Percentiles rank a stretch among this genome's conserved stretches.
Evolutionary conservation across 345 rosid genomes (phyloP).

Genomic region (Hibiscus mutabilis): DNA sequence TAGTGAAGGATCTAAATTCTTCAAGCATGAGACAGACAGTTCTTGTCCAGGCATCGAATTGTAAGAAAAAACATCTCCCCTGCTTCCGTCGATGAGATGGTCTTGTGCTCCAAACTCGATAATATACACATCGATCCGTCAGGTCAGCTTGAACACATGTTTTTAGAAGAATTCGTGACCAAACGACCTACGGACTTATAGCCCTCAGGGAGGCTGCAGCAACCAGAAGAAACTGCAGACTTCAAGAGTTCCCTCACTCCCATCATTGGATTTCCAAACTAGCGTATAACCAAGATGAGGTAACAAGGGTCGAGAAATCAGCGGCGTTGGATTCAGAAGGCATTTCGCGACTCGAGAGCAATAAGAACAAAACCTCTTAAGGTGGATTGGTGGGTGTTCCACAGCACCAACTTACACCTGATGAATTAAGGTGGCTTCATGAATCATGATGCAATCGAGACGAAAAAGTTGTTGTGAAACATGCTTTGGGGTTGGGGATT

Average conservation of each 20-base stretch:
- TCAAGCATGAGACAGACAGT: conserved; percentile 44
- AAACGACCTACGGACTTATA: conserved; percentile 58
- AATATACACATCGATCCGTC: conserved; percentile 53
- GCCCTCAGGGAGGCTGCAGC: too few relatives aligned
- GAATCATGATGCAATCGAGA: conserved; percentile 37
- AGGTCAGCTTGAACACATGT: too few relatives aligned
- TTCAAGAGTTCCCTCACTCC: conserved; percentile 41
- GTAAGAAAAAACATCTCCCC: conserved; percentile 73
- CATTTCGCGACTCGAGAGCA: too few relatives aligned
- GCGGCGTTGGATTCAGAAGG: too few relatives aligned
- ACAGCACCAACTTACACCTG: conserved; percentile 35
- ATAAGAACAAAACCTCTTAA: too few relatives aligned
- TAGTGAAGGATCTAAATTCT: conserved; percentile 43
- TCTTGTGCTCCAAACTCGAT: conserved; percentile 57
- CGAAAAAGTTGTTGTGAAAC: conserved; percentile 50
- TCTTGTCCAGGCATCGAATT: conserved; percentile 34
- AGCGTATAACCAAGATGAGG: too few relatives aligned
- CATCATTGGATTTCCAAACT: too few relatives aligned
- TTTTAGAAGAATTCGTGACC: conserved; percentile 46
- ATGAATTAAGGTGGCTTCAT: conserved; percentile 44
- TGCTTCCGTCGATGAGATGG: conserved; percentile 53
- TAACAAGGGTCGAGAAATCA: too few relatives aligned
- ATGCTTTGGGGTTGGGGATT: conserved; percentile 57
- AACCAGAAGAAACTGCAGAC: too few relatives aligned
- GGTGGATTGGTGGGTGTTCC: conserved; percentile 35